Percentiles rank a stretch among this genome's conserved stretches.
phyloP scores from a whole-genome alignment of 176 grass and related monocot species.

The maize (Zea mays) region Zm-B73-REFERENCE-NAM-5.0 NC_050098.1:185595501-185596000 shows the following conservation, averaged over 20 bases:
- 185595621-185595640: conserved; percentile 37
- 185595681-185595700: conserved; percentile 4
- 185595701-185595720: conserved; percentile 15
- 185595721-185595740: conserved; percentile 40
- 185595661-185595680: conserved; percentile 17
- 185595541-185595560: not conserved
- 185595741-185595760: not conserved
- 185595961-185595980: not conserved
- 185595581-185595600: conserved; percentile 3
- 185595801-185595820: conserved; percentile 31
- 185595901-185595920: conserved; percentile 45
- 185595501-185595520: too few relatives aligned
- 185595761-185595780: conserved; percentile 26
- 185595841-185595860: conserved; percentile 35
- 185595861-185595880: conserved; percentile 63
- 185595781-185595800: conserved; percentile 50
- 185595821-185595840: conserved; percentile 43
- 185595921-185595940: conserved; percentile 26
- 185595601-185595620: conserved; percentile 66
- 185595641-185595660: conserved; percentile 44
- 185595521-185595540: not conserved
- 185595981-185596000: not conserved
- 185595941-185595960: conserved; percentile 20
- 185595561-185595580: not conserved
- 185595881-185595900: conserved; percentile 49